Evolutionary conservation across 139 green algal species (phyloP).

Genomic region (Chlorella sorokiniana): DNA sequence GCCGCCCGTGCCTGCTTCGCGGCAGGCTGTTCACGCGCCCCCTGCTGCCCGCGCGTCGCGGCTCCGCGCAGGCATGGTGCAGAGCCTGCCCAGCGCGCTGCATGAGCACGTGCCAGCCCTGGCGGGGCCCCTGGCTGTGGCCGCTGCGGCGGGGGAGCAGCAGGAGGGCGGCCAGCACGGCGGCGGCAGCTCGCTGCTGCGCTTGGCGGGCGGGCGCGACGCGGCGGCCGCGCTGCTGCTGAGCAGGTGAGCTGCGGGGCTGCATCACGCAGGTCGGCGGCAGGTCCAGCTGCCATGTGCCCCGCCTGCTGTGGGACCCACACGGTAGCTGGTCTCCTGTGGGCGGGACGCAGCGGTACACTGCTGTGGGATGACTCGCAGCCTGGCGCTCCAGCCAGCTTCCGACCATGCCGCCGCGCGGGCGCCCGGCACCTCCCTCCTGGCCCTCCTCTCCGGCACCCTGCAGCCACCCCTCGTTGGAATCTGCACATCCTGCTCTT

Average conservation of each 20-base stretch:
- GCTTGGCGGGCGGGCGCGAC: constrained; percentile 12
- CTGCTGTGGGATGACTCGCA: too few species aligned
- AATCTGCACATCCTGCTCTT: too few species aligned
- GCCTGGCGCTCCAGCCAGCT: too few species aligned
- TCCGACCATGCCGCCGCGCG: too few species aligned
- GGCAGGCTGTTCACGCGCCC: too few species aligned
- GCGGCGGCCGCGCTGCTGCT: constrained; percentile 26
- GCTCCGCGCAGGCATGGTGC: neutral
- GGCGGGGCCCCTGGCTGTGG: constrained; percentile 10
- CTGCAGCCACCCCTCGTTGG: too few species aligned
- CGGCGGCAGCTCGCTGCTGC: neutral
- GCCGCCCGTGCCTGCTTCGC: too few species aligned
- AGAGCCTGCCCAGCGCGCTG: constrained; percentile 43
- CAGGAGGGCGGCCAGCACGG: neutral
- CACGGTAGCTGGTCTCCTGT: neutral
- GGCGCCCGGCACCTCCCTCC: too few species aligned
- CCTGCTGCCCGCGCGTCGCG: neutral
- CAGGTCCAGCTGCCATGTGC: too few species aligned
- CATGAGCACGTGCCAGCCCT: constrained; percentile 44
- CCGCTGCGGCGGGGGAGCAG: neutral
- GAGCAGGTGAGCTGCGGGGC: neutral
- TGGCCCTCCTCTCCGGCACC: too few species aligned
- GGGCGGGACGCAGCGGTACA: too few species aligned
- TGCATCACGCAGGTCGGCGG: neutral
- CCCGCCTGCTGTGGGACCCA: too few species aligned